These are phyloP conservation scores for Aegilops longissima DNA, from an alignment of 176 grass and related monocot species.

Conservation along the genomic window DNA sequence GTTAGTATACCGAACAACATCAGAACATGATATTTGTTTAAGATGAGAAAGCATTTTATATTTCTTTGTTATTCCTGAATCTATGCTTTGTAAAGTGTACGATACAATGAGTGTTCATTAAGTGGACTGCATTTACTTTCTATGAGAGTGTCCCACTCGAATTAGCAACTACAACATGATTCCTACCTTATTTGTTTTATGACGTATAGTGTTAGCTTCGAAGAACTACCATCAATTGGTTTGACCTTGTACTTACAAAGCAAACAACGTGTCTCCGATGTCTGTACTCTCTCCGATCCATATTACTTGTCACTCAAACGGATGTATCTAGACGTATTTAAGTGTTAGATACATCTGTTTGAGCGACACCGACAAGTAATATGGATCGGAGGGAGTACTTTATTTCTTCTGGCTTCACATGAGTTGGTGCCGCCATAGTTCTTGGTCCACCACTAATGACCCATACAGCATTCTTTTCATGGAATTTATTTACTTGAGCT, in stretches of 20 bases:
- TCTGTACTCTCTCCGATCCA: too few relatives aligned
- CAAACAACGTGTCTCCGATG: not conserved
- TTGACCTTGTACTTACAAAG: not conserved
- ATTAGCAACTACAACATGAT: conserved; percentile 16
- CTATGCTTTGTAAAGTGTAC: conserved; percentile 3
- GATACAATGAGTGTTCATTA: not conserved
- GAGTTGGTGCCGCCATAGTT: not conserved
- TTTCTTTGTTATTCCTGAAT: conserved; percentile 21
- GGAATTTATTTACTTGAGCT: not conserved
- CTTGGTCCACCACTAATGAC: not conserved
- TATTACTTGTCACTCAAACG: too few relatives aligned
- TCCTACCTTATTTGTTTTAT: not conserved
- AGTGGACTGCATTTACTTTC: conserved; percentile 15
- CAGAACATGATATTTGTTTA: conserved; percentile 23
- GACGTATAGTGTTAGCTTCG: not conserved
- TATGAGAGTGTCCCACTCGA: not conserved
- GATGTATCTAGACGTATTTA: too few relatives aligned
- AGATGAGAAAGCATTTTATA: conserved; percentile 2
- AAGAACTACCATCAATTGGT: not conserved
- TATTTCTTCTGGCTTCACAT: not conserved
- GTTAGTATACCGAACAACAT: conserved; percentile 49
- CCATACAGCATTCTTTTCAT: not conserved
- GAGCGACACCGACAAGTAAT: too few relatives aligned
- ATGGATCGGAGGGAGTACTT: not conserved
- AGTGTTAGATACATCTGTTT: too few relatives aligned